Evolutionary conservation across 2,329 filamentous ascomycete species (phyloP), one percentile per base, ranked within the genome.

Genomic region (Ophiocordyceps camponoti-saundersi): DNA sequence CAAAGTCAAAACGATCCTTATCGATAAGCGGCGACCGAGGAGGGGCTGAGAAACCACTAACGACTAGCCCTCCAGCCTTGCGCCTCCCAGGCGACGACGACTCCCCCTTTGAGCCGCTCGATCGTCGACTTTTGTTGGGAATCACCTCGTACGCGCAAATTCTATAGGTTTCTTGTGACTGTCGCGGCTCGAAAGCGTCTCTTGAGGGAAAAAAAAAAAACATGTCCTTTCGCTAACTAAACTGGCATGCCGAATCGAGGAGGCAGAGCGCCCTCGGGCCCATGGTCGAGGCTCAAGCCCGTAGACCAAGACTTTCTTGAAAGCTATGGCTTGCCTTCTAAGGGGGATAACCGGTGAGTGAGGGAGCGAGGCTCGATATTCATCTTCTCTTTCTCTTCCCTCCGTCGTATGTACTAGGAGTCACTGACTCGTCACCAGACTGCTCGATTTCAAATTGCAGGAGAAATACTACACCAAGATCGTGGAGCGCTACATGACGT

Each of bases 391-490:
- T 36, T n/a, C 16, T 12, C 13, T 36, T n/a, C 32, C 6, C 13
- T 36, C 13, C n/a, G n/a, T n/a, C n/a, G n/a, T n/a, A n/a, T n/a
- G n/a, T n/a, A n/a, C n/a, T n/a, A n/a, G n/a, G n/a, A n/a, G n/a
- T n/a, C n/a, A n/a, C n/a, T n/a, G n/a, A n/a, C n/a, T 36, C 7
- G 2, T 30, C 22, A 8, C 18, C 53, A 86, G 83, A 56, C 67
- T 89, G 34, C 73, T 85, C 48, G 79, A 90, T 55, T 69, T 74
- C 63, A 86, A 85, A 65, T 76, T 75, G 8, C 90, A 96, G 65
- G 84, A 94, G 61, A 71, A 71, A 47, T 95, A 90, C 68, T 95
- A 90, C 64, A 80, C 80, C 59, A 85, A 81, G 59, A 93, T 95
- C 56, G 79, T 89, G 49, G 82, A 90, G 59, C 79, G 87, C 44